A percentile compares a stretch with the other conserved stretches of the same genome.
These are phyloP conservation scores for Kodamaea laetipori DNA, from an alignment of 805 yeast genomes.

Conservation along the genomic window DNA sequence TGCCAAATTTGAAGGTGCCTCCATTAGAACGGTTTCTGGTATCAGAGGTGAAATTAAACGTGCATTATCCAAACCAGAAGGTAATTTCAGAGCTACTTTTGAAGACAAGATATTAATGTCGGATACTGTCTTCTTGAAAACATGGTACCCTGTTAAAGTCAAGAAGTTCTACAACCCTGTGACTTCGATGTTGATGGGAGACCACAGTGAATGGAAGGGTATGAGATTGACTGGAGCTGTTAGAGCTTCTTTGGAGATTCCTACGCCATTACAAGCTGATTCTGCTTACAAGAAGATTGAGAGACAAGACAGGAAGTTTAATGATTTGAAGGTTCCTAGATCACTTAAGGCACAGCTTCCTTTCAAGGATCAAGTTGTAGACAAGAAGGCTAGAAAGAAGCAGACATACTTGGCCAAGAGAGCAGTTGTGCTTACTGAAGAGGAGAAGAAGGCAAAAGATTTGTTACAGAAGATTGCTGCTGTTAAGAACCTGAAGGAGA, in stretches of 20 bases:
- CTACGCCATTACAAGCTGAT: slow-evolving; percentile 58
- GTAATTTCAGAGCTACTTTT: slow-evolving; percentile 93
- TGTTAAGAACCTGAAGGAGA: slow-evolving; percentile 80
- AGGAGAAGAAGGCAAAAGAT: slow-evolving; percentile 89
- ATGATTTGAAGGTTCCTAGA: slow-evolving; percentile 84
- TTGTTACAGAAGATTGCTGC: slow-evolving; percentile 86
- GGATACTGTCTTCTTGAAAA: slow-evolving; percentile 84
- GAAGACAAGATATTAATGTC: slow-evolving; percentile 93
- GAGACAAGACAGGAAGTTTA: slow-evolving; percentile 81
- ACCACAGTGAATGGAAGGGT: slow-evolving; percentile 91
- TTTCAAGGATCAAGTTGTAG: slow-evolving; percentile 85
- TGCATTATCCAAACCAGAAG: slow-evolving; percentile 92
- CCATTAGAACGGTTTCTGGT: slow-evolving; percentile 94
- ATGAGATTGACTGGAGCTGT: slow-evolving; percentile 95
- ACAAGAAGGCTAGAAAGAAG: slow-evolving; percentile 85
- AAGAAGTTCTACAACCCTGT: slow-evolving; percentile 95
- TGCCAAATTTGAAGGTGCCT: slow-evolving; percentile 97
- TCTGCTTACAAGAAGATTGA: slow-evolving; percentile 70
- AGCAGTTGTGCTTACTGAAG: slow-evolving; percentile 91
- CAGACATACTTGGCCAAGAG: slow-evolving; percentile 81
- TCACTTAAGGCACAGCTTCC: slow-evolving; percentile 77
- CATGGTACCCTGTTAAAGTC: slow-evolving; percentile 95
- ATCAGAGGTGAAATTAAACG: slow-evolving; percentile 96
- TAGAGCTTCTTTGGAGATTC: slow-evolving; percentile 70
- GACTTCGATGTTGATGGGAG: slow-evolving; percentile 74